Evolutionary conservation across 2,329 filamentous ascomycete species (phyloP).

Genomic region (Biscogniauxia sp.): DNA sequence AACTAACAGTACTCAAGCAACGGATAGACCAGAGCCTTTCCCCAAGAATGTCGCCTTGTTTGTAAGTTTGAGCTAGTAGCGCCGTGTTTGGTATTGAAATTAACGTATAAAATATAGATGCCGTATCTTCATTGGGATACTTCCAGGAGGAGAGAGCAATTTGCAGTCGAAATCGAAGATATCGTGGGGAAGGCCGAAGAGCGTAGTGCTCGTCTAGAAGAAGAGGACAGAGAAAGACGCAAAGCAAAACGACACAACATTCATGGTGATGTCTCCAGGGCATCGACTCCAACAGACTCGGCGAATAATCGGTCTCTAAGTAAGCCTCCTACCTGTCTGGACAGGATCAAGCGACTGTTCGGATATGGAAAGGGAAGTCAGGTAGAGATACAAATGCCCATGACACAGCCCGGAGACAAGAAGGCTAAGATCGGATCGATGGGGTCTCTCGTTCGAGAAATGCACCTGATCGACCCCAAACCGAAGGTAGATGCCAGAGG

Average conservation of each 20-base stretch:
- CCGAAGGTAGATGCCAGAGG: neutral
- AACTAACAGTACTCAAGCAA: conserved; percentile 9
- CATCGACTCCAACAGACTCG: no score
- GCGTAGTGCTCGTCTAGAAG: neutral
- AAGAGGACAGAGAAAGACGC: conserved; percentile 1
- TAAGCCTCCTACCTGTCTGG: no score
- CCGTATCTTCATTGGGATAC: conserved; percentile 44
- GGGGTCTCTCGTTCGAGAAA: neutral
- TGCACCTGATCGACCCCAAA: neutral
- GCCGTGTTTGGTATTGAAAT: neutral
- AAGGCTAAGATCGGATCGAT: neutral
- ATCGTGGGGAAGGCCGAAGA: conserved; percentile 1
- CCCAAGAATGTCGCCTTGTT: conserved; percentile 24
- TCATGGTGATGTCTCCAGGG: neutral
- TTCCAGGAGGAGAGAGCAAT: conserved; percentile 30
- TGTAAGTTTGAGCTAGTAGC: conserved; percentile 14
- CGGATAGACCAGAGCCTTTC: neutral
- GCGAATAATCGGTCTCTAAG: no score
- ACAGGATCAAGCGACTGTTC: no score
- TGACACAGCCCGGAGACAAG: no score
- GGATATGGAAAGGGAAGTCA: no score
- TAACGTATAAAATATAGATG: conserved; percentile 28
- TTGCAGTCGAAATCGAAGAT: conserved; percentile 27
- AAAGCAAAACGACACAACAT: neutral
- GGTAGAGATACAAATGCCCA: no score